Evolutionary conservation across 257 asterid genomes (phyloP).

Genomic region (Penstemon newberryi): DNA sequence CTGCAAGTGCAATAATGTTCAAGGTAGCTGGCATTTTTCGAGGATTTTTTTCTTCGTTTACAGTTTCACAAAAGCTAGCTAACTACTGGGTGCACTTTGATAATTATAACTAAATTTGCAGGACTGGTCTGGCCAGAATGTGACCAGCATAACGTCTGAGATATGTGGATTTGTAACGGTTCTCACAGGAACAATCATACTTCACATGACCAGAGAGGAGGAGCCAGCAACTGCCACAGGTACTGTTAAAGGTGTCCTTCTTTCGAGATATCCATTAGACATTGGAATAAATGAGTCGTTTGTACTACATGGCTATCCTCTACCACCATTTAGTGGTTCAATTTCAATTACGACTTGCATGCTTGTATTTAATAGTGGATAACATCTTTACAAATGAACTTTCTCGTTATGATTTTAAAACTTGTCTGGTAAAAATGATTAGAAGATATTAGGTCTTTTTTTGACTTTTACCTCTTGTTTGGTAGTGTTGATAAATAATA

Average conservation of each 20-base stretch:
- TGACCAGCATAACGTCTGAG: slow-evolving; percentile 68
- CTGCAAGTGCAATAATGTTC: slow-evolving; percentile 89
- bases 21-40: slow-evolving; percentile 48
- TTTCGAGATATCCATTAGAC: not conserved
- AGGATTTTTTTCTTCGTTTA: not conserved
- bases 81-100: not conserved
- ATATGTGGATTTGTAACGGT: slow-evolving; percentile 65
- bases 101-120: slow-evolving; percentile 25
- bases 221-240: slow-evolving; percentile 58
- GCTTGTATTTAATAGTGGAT: not conserved
- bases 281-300: too few relatives aligned
- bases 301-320: too few relatives aligned
- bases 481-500: too few relatives aligned
- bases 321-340: not conserved
- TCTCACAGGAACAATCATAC: slow-evolving; percentile 75
- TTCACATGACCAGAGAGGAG: slow-evolving; percentile 72
- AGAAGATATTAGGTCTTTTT: too few relatives aligned
- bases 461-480: too few relatives aligned
- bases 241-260: slow-evolving; percentile 21
- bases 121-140: slow-evolving; percentile 87
- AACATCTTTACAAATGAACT: not conserved
- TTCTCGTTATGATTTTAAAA: too few relatives aligned
- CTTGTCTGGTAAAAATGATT: too few relatives aligned
- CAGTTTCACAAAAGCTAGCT: not conserved
- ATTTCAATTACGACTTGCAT: not conserved